Base-by-base conservation (phyloP, 2,329 filamentous ascomycete species). In the Calonectria pseudoturangicola region DNA sequence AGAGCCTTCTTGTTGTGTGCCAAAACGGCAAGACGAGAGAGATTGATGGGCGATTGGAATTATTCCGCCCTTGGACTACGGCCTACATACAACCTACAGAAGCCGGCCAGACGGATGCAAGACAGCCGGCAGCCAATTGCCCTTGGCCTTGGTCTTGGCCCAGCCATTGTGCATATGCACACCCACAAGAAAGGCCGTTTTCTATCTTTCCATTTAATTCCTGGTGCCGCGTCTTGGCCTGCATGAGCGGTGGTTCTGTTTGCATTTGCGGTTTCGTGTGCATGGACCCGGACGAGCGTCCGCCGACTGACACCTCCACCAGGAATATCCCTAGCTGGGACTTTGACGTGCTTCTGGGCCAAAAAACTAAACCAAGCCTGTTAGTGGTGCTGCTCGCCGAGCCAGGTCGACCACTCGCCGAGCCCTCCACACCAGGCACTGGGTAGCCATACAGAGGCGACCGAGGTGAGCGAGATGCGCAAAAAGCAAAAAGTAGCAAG, bases 171-270 rank as follows among this genome's bases (percentile, higher is more conserved):
- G 67, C 77, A 79, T 79, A 76, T 73, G 73, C 72, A 33, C 70
- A 72, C 60, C 73, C 41, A 18, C 33, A 39, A 21, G 33, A 12
- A 21, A 28, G 15, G 47, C 33, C 16, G 33, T 47, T 64, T 28
- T 30, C 41, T 43, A n/a, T 25, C 25, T 60, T 21, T 21, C 15
- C 13, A 47, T 16, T 36, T 39, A 27, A 45, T 62, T 58, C 58
- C 63, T 21, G 68, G 74, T 76, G 60, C 66, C 75, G 70, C 66
- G 72, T 67, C 77, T 79, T 79, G 77, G 75, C 77, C 65, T 79
- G 75, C 77, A 79, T 72, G 64, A 65, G 68, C 43, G 13, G 33
- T 41, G 54, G 21, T 41, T 30, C 54, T 60, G 54, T 39, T 27
- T 28, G 54, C 54, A 15, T 56, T 56, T 56, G 51, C 39, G 54